A percentile compares a stretch with the other conserved stretches of the same genome.
phyloP scores from a whole-genome alignment of 1,139 yeast species.

The Yamadazyma buinensis region DNA sequence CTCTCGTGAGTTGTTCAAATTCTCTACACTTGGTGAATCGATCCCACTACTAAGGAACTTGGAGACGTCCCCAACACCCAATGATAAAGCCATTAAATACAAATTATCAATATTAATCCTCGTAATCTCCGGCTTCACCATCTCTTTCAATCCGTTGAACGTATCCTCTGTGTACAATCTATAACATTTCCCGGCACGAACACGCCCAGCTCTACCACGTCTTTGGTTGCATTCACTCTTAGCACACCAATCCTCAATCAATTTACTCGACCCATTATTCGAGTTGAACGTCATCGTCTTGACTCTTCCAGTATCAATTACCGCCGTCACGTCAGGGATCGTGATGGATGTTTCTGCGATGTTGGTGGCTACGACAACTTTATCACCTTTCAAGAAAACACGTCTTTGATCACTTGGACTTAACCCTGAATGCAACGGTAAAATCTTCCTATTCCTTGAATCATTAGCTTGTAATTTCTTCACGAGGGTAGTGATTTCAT shows the following conservation, averaged over 20 bases:
- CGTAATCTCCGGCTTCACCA: constrained; percentile 86
- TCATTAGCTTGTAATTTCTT: constrained; percentile 16
- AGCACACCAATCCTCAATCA: constrained; percentile 85
- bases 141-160: constrained; percentile 55
- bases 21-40: constrained; percentile 68
- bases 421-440: constrained; percentile 87
- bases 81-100: constrained; percentile 78
- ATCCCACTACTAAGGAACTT: constrained; percentile 70
- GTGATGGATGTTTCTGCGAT: constrained; percentile 88
- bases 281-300: constrained; percentile 74
- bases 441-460: constrained; percentile 7
- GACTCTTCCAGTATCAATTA: constrained; percentile 83
- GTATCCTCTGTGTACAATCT: constrained; percentile 70
- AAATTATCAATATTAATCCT: constrained; percentile 80
- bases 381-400: constrained; percentile 52
- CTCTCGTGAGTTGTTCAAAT: constrained; percentile 60
- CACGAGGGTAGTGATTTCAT: constrained; percentile 65
- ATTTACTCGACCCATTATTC: constrained; percentile 59
- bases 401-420: constrained; percentile 76
- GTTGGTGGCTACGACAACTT: constrained; percentile 86
- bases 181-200: constrained; percentile 75
- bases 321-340: constrained; percentile 91
- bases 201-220: constrained; percentile 99
- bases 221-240: constrained; percentile 90
- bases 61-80: constrained; percentile 75